A percentile compares a stretch with the other conserved stretches of the same genome.
These are phyloP conservation scores for Botrytis aclada DNA, from an alignment of 2,329 filamentous ascomycete genomes.

Conservation along the genomic window DNA sequence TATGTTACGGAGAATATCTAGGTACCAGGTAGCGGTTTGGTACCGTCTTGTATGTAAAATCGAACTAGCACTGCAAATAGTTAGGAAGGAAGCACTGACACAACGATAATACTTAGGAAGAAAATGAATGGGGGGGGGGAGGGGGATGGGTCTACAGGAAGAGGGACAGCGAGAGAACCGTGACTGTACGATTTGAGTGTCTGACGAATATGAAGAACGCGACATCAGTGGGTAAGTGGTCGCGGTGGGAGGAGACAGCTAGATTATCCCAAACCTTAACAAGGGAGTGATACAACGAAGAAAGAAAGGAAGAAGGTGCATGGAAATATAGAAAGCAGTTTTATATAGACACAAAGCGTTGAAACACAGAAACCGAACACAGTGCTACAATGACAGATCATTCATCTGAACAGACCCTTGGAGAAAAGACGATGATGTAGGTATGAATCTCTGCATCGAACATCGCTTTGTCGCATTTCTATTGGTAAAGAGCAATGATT, in stretches of 20 bases:
- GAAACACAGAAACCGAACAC: neutral
- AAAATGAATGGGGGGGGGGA: neutral
- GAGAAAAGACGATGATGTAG: neutral
- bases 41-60: neutral
- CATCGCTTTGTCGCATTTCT: neutral
- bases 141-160: neutral
- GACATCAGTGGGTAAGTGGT: neutral
- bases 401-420: neutral
- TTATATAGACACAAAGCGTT: neutral
- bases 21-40: neutral
- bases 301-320: neutral
- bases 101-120: slow-evolving; percentile 8
- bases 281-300: neutral
- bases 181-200: neutral
- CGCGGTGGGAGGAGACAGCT: neutral
- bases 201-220: neutral
- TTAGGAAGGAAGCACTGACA: slow-evolving; percentile 2
- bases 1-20: neutral
- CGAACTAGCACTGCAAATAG: neutral
- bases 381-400: neutral
- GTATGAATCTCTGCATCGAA: neutral
- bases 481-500: neutral
- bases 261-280: neutral
- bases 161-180: slow-evolving; percentile 11
- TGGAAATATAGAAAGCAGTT: neutral